Evolutionary conservation across 2,329 filamentous ascomycete species (phyloP).

Genomic region (Ilyonectria mors-panacis): DNA sequence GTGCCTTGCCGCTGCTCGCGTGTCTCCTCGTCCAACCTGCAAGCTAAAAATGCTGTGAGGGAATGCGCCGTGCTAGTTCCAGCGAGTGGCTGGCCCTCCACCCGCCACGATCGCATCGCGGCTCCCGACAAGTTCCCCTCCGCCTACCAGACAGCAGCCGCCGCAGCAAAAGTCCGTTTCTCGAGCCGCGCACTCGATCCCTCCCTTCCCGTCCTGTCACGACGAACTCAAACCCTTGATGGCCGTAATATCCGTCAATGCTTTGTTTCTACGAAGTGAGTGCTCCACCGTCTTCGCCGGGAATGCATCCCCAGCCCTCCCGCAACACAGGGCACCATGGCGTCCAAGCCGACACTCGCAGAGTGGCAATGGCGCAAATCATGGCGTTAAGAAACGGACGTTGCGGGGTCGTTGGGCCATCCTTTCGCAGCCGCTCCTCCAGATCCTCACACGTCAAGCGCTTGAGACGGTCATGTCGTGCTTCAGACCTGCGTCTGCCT

Average conservation of each 20-base stretch:
- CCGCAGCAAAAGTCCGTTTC: slow-evolving; percentile 15
- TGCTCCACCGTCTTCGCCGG: slow-evolving; percentile 16
- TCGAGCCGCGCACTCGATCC: slow-evolving; percentile 8
- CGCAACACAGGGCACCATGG: slow-evolving; percentile 20
- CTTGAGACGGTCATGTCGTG: slow-evolving; percentile 15
- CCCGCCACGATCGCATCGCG: slow-evolving; percentile 15
- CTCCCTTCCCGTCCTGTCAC: slow-evolving; percentile 1
- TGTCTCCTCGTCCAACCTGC: slow-evolving; percentile 9
- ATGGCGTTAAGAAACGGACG: slow-evolving; percentile 17
- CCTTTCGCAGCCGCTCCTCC: slow-evolving; percentile 2
- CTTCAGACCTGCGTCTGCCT: slow-evolving; percentile 28
- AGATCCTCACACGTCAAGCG: slow-evolving; percentile 17
- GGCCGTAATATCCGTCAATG: slow-evolving; percentile 5
- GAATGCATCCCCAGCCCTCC: slow-evolving; percentile 23
- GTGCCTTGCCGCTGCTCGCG: slow-evolving; percentile 22
- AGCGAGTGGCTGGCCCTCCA: slow-evolving; percentile 18
- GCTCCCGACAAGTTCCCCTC: slow-evolving; percentile 4
- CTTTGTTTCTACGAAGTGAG: slow-evolving; percentile 8
- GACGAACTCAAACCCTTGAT: not conserved
- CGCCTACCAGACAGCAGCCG: slow-evolving; percentile 15
- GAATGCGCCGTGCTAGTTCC: slow-evolving; percentile 17
- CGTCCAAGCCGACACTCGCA: slow-evolving; percentile 12
- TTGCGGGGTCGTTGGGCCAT: slow-evolving; percentile 6
- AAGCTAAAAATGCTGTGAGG: slow-evolving; percentile 8
- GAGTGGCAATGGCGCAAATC: not conserved